Base-by-base conservation (phyloP, 2,329 filamentous ascomycete genomes). In the Microsporum canis region DNA sequence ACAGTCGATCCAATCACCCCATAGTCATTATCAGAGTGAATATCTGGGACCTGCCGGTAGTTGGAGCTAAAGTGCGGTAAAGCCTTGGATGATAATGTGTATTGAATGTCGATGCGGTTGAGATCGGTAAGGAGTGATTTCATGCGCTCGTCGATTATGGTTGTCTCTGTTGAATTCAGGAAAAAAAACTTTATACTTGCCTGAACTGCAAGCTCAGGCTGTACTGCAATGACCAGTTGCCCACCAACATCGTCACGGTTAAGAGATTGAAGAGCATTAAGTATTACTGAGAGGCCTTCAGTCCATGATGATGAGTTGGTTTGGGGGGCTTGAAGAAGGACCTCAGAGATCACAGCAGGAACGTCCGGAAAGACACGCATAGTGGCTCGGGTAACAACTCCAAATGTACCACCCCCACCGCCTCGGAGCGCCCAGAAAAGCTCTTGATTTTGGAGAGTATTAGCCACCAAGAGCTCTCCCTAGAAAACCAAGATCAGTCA, bases 361-460 rank as follows among this genome's bases (percentile, higher is more conserved):
- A 73, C 71, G 0, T 66, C 64, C 1, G 65, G 63, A 57, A 70
- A 67, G 0, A 78, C 76, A 62, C 79, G 80, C 51, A 78, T 73
- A 0, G 80, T 84, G 69, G 85, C 74, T 1, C 80, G 82, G 10
- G 78, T 69, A 1, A 85, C 80, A 1, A 85, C 75, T 2, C 76
- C 84, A 64, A 80, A 86, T 41, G 77, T 85, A n/a, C 82, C 81
- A 5, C 78, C 80, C 1, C 84, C 83, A 0, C 84, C 83, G 3
- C 83, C 83, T 47, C 75, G 75, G 0, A 86, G 70, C 0, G 84
- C 84, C 84, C 83, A 88, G 72, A 82, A 86, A 0, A 87, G 73
- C 55, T 86, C 84, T 0, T 72, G 61, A 64, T 86, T 81, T 39
- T 60, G 49, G 49, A 53, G 31, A 14, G 12, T 17, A 43, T 57